Base-by-base conservation (phyloP, 2,329 filamentous ascomycete species). In the Emydomyces testavorans region DNA sequence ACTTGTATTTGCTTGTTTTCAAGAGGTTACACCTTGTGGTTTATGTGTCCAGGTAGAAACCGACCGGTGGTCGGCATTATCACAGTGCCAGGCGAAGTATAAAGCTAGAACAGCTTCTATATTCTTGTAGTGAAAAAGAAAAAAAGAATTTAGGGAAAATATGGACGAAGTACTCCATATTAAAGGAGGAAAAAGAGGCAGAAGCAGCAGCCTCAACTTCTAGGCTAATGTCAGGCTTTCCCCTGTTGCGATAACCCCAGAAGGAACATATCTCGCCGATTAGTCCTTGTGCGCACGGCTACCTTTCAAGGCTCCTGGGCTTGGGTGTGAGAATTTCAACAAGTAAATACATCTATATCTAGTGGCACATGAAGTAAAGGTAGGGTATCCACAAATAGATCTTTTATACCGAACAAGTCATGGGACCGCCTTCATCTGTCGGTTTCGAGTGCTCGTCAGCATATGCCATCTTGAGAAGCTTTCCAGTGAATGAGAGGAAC, bases 351-450 rank as follows among this genome's bases (percentile, higher is more conserved):
- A 37, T 38, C 29, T 48, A 41, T 46, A 20, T 47, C 18, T 47
- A 42, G 11, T 36, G 43, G 35, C 38, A 37, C 18, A 41, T 35
- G 29, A 31, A 37, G 8, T 11, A 42, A 40, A 21, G 32, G n/a
- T 24, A 40, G 18, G n/a, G 28, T 40, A 31, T 24, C 13, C 36
- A 47, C 18, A 34, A 16, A 31, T n/a, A 34, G 4, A n/a, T 44
- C 32, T 35, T 18, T 43, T 18, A 21, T 16, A 15, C 21, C 48
- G 18, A 53, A 54, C 64, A 67, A 31, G 58, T 61, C 20, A 58
- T 55, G 21, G 56, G 50, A 31, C 57, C 61, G 16, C 63, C 62
- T 56, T 65, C 62, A 49, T 63, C 63, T 66, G 49, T 39, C 4
- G 24, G 13, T 26, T 31, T 4, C 4, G 11, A 38, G 39, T 16